These are phyloP conservation scores for Crassisporium funariophilum DNA, from an alignment of 768 basidiomycete species.

Conservation along the genomic window DNA sequence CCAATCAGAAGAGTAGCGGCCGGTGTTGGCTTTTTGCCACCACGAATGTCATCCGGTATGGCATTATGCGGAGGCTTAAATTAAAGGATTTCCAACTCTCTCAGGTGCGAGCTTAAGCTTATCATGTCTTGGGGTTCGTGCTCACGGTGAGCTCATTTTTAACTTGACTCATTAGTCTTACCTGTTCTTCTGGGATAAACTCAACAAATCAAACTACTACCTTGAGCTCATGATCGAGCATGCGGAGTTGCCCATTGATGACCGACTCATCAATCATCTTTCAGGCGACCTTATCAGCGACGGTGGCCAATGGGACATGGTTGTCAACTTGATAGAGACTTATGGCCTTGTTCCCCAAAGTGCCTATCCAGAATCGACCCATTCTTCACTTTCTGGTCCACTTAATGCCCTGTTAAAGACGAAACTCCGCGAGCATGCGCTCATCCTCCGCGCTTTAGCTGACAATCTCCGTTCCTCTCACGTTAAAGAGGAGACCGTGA, in stretches of 20 bases:
- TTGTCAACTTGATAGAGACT: slow-evolving; percentile 54
- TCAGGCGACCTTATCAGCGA: slow-evolving; percentile 80
- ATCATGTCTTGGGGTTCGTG: neutral
- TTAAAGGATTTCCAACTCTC: slow-evolving; percentile 90
- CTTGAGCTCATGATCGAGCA: slow-evolving; percentile 86
- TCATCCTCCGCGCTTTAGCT: slow-evolving; percentile 72
- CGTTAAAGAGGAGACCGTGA: slow-evolving; percentile 48
- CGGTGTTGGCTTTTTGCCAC: slow-evolving; percentile 97
- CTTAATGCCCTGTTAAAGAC: slow-evolving; percentile 83
- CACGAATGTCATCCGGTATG: slow-evolving; percentile 82
- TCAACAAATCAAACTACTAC: slow-evolving; percentile 93
- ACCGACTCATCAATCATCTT: slow-evolving; percentile 80
- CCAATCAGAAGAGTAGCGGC: slow-evolving; percentile 85
- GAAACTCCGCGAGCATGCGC: slow-evolving; percentile 89
- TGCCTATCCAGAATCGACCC: slow-evolving; percentile 81
- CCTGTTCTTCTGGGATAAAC: slow-evolving; percentile 95
- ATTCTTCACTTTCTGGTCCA: slow-evolving; percentile 72
- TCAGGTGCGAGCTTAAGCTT: slow-evolving; percentile 50
- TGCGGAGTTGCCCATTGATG: slow-evolving; percentile 77
- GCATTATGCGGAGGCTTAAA: slow-evolving; percentile 83
- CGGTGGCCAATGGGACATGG: slow-evolving; percentile 97
- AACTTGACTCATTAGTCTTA: slow-evolving; percentile 56
- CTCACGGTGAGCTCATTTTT: neutral
- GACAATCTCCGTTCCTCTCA: slow-evolving; percentile 51
- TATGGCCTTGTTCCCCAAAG: slow-evolving; percentile 89